Base-by-base conservation (phyloP, 2,329 filamentous ascomycete genomes). In the Bipolaris bicolor region DNA sequence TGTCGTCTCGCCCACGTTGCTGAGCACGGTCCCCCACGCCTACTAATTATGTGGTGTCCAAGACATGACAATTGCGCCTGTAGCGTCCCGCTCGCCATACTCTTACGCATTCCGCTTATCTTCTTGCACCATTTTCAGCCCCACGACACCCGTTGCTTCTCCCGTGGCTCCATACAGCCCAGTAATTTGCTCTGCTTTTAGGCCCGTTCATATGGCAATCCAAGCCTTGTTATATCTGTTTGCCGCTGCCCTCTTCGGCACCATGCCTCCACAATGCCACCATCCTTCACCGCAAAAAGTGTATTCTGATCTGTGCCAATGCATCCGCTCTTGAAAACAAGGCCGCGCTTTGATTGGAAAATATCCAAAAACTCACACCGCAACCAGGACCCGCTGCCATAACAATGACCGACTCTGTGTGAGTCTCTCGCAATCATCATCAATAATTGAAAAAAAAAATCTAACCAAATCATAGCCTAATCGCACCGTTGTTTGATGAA, bases 361-460 rank as follows among this genome's bases (percentile, higher is more conserved):
- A 37, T 54, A 13, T 57, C 55, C 20, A 64, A 54, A 33, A 66
- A 46, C 66, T 70, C 67, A 57, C 62, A 62, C 40, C 62, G 61
- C 54, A 64, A 50, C 54, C 43, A 34, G 20, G 61, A 59, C 57
- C 57, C 57, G 49, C 57, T 55, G 66, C 71, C 47, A 49, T 71
- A 63, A 53, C 58, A 49, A 71, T 71, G 66, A 44, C 49, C 11
- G 66, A 73, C 54, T 36, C 58, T 13, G 57, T 49, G 70, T 73
- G 39, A 61, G 70, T 65, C 46, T 10, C 24, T 15, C 13, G 9
- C 26, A 20, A 5, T 18, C 11, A 24, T 36, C 1, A 15, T 40
- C 44, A 56, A 11, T 34, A 51, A 50, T 16, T 10, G 20, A n/a
- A 43, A n/a, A 43, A 43, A 29, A 41, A 11, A 26, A 36, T 45